Percentiles rank a stretch among this genome's conserved stretches.
These are phyloP conservation scores for Pedinophyceae sp. DNA, from an alignment of 139 green algal genomes.

Conservation along the genomic window DNA sequence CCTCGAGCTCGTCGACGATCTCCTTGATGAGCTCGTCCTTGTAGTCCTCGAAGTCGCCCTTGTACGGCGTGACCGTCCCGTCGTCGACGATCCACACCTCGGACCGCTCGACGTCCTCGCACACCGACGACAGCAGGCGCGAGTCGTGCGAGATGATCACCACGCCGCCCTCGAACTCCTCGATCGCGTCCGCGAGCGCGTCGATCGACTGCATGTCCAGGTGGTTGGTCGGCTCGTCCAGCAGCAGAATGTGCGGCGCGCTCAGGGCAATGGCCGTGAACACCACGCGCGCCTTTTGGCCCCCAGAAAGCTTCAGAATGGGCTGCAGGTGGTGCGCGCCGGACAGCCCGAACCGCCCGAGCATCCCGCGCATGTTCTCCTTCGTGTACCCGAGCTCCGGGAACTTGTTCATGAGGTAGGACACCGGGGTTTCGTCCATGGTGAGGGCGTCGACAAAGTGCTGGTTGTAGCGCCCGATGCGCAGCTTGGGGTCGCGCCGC, in stretches of 20 bases:
- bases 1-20: slow-evolving; percentile 84
- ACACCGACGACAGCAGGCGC: slow-evolving; percentile 78
- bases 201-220: slow-evolving; percentile 99
- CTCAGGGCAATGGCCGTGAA: slow-evolving; percentile 82
- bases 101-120: slow-evolving; percentile 72
- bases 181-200: slow-evolving; percentile 75
- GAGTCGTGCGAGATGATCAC: slow-evolving; percentile 94
- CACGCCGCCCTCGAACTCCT: slow-evolving; percentile 87
- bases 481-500: slow-evolving; percentile 77
- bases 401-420: slow-evolving; percentile 74
- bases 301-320: slow-evolving; percentile 82
- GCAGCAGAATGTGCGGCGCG: slow-evolving; percentile 85
- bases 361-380: slow-evolving; percentile 79
- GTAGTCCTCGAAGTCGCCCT: slow-evolving; percentile 89
- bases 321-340: slow-evolving; percentile 91
- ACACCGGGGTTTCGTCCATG: slow-evolving; percentile 87
- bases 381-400: slow-evolving; percentile 46
- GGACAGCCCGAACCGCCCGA: slow-evolving; percentile 84
- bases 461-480: slow-evolving; percentile 87
- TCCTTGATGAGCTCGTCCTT: slow-evolving; percentile 81
- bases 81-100: slow-evolving; percentile 98
- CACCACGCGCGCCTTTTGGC: slow-evolving; percentile 94
- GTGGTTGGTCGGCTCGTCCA: slow-evolving; percentile 92
- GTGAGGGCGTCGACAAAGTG: slow-evolving; percentile 96
- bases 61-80: slow-evolving; percentile 64